Conservation (phyloP, 495 filamentous ascomycete genomes). For the Cudoniella acicularis region DNA sequence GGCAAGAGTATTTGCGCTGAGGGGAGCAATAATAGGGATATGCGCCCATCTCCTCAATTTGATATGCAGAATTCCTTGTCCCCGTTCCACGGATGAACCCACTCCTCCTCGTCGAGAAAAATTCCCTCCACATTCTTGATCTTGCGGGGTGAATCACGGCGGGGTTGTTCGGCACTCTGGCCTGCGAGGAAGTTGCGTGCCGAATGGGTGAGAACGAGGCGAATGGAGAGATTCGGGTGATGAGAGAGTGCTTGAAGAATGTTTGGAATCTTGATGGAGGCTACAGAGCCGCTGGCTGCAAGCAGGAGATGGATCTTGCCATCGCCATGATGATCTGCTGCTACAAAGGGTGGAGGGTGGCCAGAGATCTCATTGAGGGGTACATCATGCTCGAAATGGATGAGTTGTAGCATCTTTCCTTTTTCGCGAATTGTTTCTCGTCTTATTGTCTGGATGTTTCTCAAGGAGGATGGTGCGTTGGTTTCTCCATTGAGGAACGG, state of each 20-base stretch:
- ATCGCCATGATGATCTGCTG: slow-evolving; percentile 41
- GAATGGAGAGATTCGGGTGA: slow-evolving; percentile 63
- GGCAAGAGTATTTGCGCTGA: slow-evolving; percentile 75
- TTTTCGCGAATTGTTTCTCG: background rate
- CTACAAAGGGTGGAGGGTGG: slow-evolving; percentile 6
- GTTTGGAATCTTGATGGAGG: slow-evolving; percentile 83
- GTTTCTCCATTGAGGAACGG: background rate
- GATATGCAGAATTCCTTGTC: slow-evolving; percentile 74
- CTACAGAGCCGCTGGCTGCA: slow-evolving; percentile 71
- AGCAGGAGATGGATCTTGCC: slow-evolving; percentile 75
- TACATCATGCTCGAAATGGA: slow-evolving; percentile 7
- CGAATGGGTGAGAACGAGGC: slow-evolving; percentile 69
- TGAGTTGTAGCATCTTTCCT: slow-evolving; percentile 8
- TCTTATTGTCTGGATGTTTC: background rate
- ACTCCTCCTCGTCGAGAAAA: slow-evolving; percentile 77
- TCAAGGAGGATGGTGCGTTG: background rate
- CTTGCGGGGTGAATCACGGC: slow-evolving; percentile 43
- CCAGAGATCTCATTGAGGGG: background rate
- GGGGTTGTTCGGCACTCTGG: slow-evolving; percentile 67
- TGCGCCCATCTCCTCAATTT: slow-evolving; percentile 79
- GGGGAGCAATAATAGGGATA: slow-evolving; percentile 73
- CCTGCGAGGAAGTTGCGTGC: slow-evolving; percentile 68
- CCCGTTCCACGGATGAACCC: slow-evolving; percentile 70
- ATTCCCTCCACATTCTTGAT: slow-evolving; percentile 65
- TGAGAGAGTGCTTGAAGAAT: slow-evolving; percentile 58